Evolutionary conservation across 495 filamentous ascomycete genomes (phyloP), one percentile per base, ranked within the genome.

Genomic region (Tuber indicum): DNA sequence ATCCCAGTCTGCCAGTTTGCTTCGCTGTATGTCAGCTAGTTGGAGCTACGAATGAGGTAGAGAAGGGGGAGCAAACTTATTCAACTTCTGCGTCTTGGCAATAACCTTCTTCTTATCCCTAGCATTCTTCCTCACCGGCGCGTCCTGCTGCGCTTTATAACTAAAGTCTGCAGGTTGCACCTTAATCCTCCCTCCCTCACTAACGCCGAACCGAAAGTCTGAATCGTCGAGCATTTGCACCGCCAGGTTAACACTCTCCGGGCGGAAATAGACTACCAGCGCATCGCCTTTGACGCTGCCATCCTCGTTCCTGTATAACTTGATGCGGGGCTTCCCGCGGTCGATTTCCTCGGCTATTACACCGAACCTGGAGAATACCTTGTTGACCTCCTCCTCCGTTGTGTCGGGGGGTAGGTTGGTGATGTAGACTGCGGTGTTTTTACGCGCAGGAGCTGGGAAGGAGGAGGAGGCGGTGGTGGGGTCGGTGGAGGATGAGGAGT

Each of bases 331-430:
- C 49, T 89, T 88, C 72, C 92, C 91, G 77, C 88, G 91, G 81
- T 98, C 96, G 78, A 96, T 94, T 84, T 95, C 92, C 85, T 97
- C 93, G 70, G 95, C 94, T 78, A 99, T 97, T 79, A 99, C 91
- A 71, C 96, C 96, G 84, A 89, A 97, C 78, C 90, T 91, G 72
- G 91, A 93, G 87, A 99, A 99, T 42, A 92, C 87, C 19, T 92
- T 87, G 75, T 89, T 87, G 39, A 99, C 89, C 84, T 99, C 96
- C 12, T 94, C 90, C 36, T 91, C 86, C 0, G 90, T 90, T 32
- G 88, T 91, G 81, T 98, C 92, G 26, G 86, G 85, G 1, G 96
- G 96, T 6, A 99, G 89, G 19, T 90, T 91, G 4, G 93, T 96
- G 58, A 98, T 90, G 84, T 92, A 99, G 72, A 99, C 87, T 36